phyloP scores from a whole-genome alignment of 2,329 filamentous ascomycete genomes.

The Cryphonectria carpinicola region DNA sequence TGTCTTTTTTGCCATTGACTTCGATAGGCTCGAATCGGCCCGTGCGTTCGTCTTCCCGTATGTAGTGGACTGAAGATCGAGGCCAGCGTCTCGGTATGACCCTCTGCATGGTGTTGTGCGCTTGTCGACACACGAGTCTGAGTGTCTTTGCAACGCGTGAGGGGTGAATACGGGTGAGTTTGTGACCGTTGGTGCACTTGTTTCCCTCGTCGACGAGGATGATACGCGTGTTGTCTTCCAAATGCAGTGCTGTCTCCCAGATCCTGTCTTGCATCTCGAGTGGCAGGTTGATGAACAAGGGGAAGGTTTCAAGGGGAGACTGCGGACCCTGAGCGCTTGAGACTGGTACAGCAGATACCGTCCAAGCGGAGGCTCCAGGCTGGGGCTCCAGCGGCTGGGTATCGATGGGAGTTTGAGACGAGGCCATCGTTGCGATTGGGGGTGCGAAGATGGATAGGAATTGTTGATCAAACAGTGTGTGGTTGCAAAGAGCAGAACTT shows the following conservation, averaged over 20 bases:
- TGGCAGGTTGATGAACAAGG: background rate
- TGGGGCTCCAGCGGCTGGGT: background rate
- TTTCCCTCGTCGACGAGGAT: background rate
- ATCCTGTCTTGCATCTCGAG: background rate
- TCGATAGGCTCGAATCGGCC: background rate
- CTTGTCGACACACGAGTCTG: background rate
- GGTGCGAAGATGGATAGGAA: background rate
- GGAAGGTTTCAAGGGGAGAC: background rate
- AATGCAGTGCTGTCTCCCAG: background rate
- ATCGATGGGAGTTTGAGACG: background rate
- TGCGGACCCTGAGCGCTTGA: background rate
- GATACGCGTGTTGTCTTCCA: background rate
- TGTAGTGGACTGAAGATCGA: background rate
- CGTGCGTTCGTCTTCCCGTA: background rate
- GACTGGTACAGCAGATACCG: background rate
- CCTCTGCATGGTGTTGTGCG: background rate
- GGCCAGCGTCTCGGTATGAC: background rate
- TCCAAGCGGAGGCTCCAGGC: background rate
- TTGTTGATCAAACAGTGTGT: background rate
- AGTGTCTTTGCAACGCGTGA: background rate
- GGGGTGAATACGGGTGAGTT: background rate
- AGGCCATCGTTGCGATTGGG: background rate
- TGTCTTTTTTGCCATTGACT: background rate
- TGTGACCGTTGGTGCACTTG: background rate
- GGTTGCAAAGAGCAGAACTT: background rate